phyloP scores from a whole-genome alignment of 225 moss, liverwort and hornwort genomes.

The Antitrichia curtipendula region DNA sequence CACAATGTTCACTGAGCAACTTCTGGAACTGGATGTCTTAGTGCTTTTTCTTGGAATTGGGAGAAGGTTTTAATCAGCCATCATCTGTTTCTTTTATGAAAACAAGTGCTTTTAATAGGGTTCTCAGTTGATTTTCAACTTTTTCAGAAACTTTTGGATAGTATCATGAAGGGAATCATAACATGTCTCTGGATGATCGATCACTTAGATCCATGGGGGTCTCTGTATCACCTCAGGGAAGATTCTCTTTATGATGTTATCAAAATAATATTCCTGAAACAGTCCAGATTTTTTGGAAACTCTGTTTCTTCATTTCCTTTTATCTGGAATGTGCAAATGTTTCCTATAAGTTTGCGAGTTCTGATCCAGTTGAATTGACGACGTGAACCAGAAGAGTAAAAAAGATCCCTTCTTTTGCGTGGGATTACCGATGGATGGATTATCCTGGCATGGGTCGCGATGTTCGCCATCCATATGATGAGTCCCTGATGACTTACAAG shows the following conservation, averaged over 20 bases:
- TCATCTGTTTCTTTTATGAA: background rate
- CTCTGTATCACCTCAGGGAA: background rate
- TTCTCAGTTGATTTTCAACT: background rate
- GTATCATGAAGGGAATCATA: background rate
- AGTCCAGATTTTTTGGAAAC: background rate
- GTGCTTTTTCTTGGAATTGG: background rate
- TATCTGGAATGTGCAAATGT: background rate
- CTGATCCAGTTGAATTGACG: background rate
- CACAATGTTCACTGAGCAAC: background rate
- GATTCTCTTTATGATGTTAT: background rate
- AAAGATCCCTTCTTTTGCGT: conserved; percentile 32
- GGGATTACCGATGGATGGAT: conserved; percentile 96
- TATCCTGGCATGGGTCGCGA: conserved; percentile 76
- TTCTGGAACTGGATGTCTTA: background rate
- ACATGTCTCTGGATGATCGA: background rate
- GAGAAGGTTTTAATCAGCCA: background rate
- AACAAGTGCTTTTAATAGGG: background rate
- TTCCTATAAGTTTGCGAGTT: background rate
- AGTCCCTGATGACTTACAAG: conserved; percentile 90
- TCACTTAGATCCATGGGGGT: background rate
- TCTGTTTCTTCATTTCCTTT: background rate
- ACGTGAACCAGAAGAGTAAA: background rate
- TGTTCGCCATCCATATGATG: conserved; percentile 76
- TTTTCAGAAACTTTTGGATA: background rate
- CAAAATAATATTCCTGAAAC: background rate